Evolutionary conservation across 345 rosid genomes (phyloP).

Genomic region (Gynandropsis gynandra): DNA sequence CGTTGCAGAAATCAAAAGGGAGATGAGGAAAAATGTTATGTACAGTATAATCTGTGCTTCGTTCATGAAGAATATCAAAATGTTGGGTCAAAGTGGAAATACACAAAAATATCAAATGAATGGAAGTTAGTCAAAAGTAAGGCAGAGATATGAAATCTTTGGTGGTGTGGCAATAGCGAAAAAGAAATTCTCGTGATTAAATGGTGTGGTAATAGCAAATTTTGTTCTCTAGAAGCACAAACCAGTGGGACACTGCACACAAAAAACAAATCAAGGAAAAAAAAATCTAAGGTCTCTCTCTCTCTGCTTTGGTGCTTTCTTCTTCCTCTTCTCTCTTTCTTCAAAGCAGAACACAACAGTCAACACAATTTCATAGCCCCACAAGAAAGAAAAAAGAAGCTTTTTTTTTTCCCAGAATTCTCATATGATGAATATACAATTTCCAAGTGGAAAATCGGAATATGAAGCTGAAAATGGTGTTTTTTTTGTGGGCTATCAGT

Average conservation of each 20-base stretch:
- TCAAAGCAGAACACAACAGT: conserved; percentile 8
- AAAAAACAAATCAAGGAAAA: not conserved
- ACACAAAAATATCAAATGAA: no score
- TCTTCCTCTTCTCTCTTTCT: not conserved
- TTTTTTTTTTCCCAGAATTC: not conserved
- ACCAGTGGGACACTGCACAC: conserved; percentile 13
- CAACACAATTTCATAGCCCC: conserved; percentile 19
- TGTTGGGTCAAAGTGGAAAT: no score
- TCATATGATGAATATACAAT: not conserved
- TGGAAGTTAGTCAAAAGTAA: no score
- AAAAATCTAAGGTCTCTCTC: conserved; percentile 4
- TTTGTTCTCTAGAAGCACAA: conserved; percentile 3
- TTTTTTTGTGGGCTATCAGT: conserved; percentile 3
- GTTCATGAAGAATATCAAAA: no score
- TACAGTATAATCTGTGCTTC: no score
- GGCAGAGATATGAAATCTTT: not conserved
- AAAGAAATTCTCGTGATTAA: not conserved
- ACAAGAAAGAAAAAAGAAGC: not conserved
- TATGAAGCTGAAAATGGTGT: not conserved
- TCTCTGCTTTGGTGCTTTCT: not conserved
- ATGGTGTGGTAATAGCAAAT: not conserved
- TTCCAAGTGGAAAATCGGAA: not conserved
- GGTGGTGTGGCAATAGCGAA: conserved; percentile 18
- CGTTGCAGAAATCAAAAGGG: no score
- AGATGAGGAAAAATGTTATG: no score